phyloP scores from a whole-genome alignment of 768 basidiomycete species.

The Tulasnella calospora region DNA sequence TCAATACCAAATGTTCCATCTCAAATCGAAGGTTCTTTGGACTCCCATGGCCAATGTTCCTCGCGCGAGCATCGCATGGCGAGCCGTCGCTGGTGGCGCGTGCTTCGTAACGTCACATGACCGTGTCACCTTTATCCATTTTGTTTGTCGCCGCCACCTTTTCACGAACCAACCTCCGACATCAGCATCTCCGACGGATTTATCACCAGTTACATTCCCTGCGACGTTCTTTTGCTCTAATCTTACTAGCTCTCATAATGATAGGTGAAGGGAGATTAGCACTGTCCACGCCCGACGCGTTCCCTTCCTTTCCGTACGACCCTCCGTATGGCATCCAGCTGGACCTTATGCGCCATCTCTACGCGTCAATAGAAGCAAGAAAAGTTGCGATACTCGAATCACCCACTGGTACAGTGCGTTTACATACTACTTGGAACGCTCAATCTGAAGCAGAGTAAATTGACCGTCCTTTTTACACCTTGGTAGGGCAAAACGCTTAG shows the following conservation, averaged over 20 bases:
- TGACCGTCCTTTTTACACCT: background rate
- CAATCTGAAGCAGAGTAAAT: background rate
- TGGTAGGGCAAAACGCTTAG: constrained; percentile 80
- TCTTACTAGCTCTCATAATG: background rate
- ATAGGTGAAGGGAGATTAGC: background rate
- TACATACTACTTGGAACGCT: background rate
- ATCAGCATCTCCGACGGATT: background rate
- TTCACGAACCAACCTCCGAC: background rate
- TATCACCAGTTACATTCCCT: background rate
- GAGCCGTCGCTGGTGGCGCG: background rate
- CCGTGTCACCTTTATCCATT: background rate
- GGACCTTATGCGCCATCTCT: constrained; percentile 84
- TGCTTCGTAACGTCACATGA: background rate
- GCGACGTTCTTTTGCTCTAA: background rate
- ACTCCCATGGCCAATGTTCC: background rate
- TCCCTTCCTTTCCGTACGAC: constrained; percentile 78
- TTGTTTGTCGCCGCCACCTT: background rate
- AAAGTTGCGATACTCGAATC: constrained; percentile 82
- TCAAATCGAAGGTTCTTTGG: background rate
- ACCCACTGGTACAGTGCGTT: constrained; percentile 77
- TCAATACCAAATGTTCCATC: too few relatives aligned
- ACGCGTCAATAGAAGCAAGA: constrained; percentile 58
- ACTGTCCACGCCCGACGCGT: constrained; percentile 60
- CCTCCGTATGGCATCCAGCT: constrained; percentile 80
- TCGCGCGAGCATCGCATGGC: background rate